Base-by-base conservation (phyloP, 495 filamentous ascomycete genomes). In the Parathielavia appendiculata region DNA sequence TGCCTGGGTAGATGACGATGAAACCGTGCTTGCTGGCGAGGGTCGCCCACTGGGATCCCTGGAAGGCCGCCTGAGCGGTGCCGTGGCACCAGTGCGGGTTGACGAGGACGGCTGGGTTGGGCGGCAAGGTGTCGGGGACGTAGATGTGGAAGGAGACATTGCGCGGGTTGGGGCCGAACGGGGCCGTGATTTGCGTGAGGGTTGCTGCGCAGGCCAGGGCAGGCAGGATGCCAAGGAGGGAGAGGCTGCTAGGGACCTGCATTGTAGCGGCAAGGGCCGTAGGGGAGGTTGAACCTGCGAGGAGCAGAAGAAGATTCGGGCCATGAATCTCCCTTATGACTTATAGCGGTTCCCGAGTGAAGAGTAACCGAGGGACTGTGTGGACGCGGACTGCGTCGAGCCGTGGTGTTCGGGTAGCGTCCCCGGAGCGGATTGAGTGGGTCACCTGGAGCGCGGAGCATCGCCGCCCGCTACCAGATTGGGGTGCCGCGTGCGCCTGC, bases 1-100 rank as follows among this genome's bases (percentile, higher is more conserved):
- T 74, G 56, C 81, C 73, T 2, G 80, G 79, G 63, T 81, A 82
- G 64, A 81, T 79, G 57, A 81, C 78, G 58, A 81, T 77, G 66
- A 78, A 82, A 43, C 76, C 76, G 48, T 83, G 74, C 47, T 77
- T 63, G 20, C 62, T 65, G 50, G 83, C 72, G 4, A 81, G 59
- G 2, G 81, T 79, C 11, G 74, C 63, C 62, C 66, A 73, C 22
- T 60, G 55, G 30, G 71, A 68, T 13, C 72, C 69, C 16, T 56
- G 60, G 59, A 59, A 63, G 9, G 63, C 62, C 16, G 69, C 67
- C 1, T 69, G 58, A 12, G 60, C 69, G n/a, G 67, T 59, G 30
- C 72, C 66, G 59, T 74, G 77, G 68, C 79, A 81, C 72, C 74
- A 79, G 65, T 82, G 78, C 7, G 81, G 79, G 51, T 79, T 81